phyloP scores from a whole-genome alignment of 2,329 filamentous ascomycete genomes.

The Meredithiella fracta region DNA sequence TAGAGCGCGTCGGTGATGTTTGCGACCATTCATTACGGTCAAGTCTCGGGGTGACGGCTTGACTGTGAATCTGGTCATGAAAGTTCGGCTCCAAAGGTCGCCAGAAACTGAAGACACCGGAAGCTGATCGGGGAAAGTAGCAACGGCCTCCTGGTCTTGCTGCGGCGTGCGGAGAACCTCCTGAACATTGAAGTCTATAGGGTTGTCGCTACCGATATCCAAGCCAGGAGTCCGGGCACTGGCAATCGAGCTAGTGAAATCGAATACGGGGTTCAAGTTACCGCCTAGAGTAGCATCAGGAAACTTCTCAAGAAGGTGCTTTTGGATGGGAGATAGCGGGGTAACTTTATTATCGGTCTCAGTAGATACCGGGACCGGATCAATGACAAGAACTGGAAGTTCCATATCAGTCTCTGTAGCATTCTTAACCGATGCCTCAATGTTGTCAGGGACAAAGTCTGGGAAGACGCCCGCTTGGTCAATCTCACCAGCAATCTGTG shows the following conservation, averaged over 20 bases:
- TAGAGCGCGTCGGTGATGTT: not conserved
- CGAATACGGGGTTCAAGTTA: not conserved
- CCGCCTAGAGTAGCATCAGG: not conserved
- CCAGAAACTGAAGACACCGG: not conserved
- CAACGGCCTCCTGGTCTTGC: not conserved
- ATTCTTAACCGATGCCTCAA: not conserved
- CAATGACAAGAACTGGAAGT: not conserved
- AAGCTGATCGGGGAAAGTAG: not conserved
- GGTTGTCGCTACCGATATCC: not conserved
- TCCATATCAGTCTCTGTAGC: not conserved
- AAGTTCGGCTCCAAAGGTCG: constrained; percentile 1
- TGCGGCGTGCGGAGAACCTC: constrained; percentile 1
- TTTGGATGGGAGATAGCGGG: not conserved
- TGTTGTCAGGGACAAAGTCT: not conserved
- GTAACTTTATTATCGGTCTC: not conserved
- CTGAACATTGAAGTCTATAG: not conserved
- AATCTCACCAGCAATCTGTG: no score
- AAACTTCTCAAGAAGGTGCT: not conserved
- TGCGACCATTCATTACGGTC: not conserved
- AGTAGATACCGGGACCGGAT: not conserved
- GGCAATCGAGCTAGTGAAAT: not conserved
- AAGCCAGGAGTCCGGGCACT: not conserved
- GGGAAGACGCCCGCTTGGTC: not conserved
- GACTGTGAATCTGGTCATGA: not conserved
- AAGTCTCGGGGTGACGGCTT: constrained; percentile 6